A percentile compares a stretch with the other conserved stretches of the same genome.
phyloP scores from a whole-genome alignment of 2,329 filamentous ascomycete species.

The Fusarium verrucosum region DNA sequence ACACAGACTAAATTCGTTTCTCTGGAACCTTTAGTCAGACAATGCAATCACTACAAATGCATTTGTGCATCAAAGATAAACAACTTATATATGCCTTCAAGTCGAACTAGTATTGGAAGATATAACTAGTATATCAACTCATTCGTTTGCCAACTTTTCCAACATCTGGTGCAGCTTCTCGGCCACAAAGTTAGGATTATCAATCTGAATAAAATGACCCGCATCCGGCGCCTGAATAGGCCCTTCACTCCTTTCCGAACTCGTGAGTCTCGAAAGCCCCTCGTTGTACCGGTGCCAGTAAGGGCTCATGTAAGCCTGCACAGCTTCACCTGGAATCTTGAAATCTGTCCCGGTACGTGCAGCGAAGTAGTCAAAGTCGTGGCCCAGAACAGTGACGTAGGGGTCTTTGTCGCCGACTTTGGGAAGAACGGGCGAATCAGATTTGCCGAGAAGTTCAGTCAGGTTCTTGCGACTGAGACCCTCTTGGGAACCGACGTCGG shows the following conservation, averaged over 20 bases:
- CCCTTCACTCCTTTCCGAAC: slow-evolving; percentile 48
- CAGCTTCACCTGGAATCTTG: slow-evolving; percentile 43
- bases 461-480: slow-evolving; percentile 36
- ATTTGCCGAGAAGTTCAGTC: slow-evolving; percentile 23
- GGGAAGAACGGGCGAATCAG: slow-evolving; percentile 22
- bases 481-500: slow-evolving; percentile 32
- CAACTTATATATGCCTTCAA: not conserved
- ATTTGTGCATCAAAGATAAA: not conserved
- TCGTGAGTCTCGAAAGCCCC: slow-evolving; percentile 57
- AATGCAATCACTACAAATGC: slow-evolving; percentile 38
- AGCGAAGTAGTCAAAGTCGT: slow-evolving; percentile 37
- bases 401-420: not conserved
- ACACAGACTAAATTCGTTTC: not conserved
- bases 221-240: slow-evolving; percentile 26
- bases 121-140: not conserved
- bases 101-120: not conserved
- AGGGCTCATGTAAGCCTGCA: slow-evolving; percentile 62
- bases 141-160: not conserved
- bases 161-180: slow-evolving; percentile 16
- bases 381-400: slow-evolving; percentile 38
- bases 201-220: slow-evolving; percentile 57
- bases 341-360: slow-evolving; percentile 7
- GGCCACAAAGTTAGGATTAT: slow-evolving; percentile 59
- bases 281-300: slow-evolving; percentile 64
- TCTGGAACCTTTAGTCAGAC: not conserved